A percentile compares a stretch with the other conserved stretches of the same genome.
Evolutionary conservation across 2,329 filamentous ascomycete genomes (phyloP).

Genomic region (Akanthomyces muscarius): DNA sequence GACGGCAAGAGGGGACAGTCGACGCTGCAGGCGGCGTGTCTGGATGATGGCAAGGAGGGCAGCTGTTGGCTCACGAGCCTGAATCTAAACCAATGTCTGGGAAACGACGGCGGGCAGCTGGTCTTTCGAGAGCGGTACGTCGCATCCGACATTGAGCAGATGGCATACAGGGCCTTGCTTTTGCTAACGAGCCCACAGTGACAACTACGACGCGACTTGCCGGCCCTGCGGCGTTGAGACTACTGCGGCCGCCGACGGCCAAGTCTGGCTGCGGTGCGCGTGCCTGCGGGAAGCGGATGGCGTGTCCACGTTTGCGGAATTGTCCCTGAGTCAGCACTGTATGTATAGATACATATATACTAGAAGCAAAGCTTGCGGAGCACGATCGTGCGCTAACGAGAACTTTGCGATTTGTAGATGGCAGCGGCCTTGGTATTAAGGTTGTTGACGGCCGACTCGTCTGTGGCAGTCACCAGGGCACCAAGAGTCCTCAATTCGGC

Average conservation of each 20-base stretch:
- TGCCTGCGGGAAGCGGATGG: conserved; percentile 18
- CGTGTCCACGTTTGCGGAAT: conserved; percentile 15
- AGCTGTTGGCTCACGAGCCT: conserved; percentile 26
- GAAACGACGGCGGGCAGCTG: conserved; percentile 21
- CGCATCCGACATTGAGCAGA: neutral
- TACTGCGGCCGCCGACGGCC: neutral
- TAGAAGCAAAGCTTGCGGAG: neutral
- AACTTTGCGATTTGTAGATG: neutral
- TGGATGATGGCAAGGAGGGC: conserved; percentile 14
- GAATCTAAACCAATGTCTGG: conserved; percentile 26
- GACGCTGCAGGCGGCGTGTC: conserved; percentile 23
- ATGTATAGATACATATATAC: neutral
- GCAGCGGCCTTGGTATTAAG: neutral
- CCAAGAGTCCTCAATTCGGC: conserved; percentile 16
- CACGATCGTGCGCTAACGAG: neutral
- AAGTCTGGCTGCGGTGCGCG: conserved; percentile 16
- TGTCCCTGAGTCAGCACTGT: conserved; percentile 20
- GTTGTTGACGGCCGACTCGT: conserved; percentile 21
- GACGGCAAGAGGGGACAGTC: conserved; percentile 19
- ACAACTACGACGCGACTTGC: conserved; percentile 24
- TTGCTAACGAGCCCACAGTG: neutral
- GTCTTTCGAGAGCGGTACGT: conserved; percentile 22
- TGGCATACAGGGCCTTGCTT: no score
- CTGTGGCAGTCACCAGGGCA: conserved; percentile 22
- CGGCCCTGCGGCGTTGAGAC: conserved; percentile 22